Conservation (phyloP, 164 flowering plant species). For the Piper betle region DNA sequence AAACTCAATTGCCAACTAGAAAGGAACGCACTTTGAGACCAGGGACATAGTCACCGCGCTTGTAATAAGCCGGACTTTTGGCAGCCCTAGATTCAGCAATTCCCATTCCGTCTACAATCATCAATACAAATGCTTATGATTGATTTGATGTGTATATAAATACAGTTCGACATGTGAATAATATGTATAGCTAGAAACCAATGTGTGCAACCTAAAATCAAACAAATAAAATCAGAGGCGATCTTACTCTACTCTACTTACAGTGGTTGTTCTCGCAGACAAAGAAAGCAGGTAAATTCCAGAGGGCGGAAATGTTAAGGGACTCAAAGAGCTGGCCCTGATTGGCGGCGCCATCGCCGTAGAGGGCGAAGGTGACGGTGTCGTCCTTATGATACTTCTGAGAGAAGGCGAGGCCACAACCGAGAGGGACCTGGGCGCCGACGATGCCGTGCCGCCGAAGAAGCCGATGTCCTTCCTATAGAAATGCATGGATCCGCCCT, state of each 20-base stretch:
- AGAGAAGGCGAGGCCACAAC: conserved; percentile 75
- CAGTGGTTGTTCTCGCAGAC: conserved; percentile 99
- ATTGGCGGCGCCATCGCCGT: conserved; percentile 98
- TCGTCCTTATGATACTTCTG: conserved; percentile 81
- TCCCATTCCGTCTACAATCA: conserved; percentile 91
- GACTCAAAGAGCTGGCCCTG: conserved; percentile 99
- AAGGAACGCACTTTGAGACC: too few species aligned
- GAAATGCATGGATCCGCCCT: conserved; percentile 98
- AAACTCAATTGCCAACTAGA: too few species aligned
- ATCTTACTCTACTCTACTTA: conserved; percentile 5
- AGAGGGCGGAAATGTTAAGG: conserved; percentile 80
- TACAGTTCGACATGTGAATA: too few species aligned
- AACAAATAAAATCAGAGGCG: too few species aligned
- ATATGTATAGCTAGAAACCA: neutral
- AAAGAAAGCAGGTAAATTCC: conserved; percentile 89
- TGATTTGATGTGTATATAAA: too few species aligned
- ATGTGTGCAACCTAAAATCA: neutral
- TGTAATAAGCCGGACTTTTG: conserved; percentile 88
- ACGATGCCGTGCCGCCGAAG: conserved; percentile 94
- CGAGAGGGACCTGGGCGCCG: conserved; percentile 91
- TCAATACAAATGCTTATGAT: neutral
- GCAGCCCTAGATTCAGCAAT: conserved; percentile 99
- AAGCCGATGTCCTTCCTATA: conserved; percentile 76
- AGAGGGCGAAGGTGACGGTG: conserved; percentile 60
- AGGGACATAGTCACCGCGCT: conserved; percentile 82